Base-by-base conservation (phyloP, 2,329 filamentous ascomycete genomes). In the Colletotrichum tofieldiae region DNA sequence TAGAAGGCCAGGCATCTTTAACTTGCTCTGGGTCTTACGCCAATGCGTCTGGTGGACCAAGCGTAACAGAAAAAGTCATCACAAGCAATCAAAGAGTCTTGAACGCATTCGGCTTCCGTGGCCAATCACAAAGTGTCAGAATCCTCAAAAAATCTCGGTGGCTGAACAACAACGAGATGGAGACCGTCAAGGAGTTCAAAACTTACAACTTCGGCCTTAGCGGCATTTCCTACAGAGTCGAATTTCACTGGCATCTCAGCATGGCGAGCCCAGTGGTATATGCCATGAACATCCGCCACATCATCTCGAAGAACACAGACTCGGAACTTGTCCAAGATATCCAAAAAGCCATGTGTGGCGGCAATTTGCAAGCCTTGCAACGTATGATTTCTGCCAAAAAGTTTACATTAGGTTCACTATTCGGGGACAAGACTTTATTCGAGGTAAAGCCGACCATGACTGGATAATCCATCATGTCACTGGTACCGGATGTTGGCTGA, bases 221-320 rank as follows among this genome's bases (percentile, higher is more conserved):
- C 9, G 23, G 39, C 1, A 11, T 59, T 29, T 43, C 67, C 5
- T 70, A 70, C 45, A 35, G 37, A 12, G 35, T 70, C 14, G 61
- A 65, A 18, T 1, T 70, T 0, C 14, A 51, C 4, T 60, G 41
- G 32, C 18, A 6, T 0, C 20, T 58, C 1, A 37, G 29, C 26
- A 41, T 8, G 0, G 26, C 65, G 11, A 29, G 3, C 3, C 62
- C 61, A 1, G 23, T 65, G 2, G 20, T 55, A n/a, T 66, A 18
- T 5, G 20, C 61, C 8, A 20, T 70, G 7, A 54, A 35, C 16
- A 1, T 66, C 29, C 67, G 32, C 12, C 67, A 70, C n/a, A 5
- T 60, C 7, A 20, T 70, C 23, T 12, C 45, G 1, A 0, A 1
- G 2, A 9, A 32, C 0, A 60, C 32, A 59, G 26, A n/a, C 16